Evolutionary conservation across 495 filamentous ascomycete genomes (phyloP), one percentile per base, ranked within the genome.

Genomic region (Podospora comata): DNA sequence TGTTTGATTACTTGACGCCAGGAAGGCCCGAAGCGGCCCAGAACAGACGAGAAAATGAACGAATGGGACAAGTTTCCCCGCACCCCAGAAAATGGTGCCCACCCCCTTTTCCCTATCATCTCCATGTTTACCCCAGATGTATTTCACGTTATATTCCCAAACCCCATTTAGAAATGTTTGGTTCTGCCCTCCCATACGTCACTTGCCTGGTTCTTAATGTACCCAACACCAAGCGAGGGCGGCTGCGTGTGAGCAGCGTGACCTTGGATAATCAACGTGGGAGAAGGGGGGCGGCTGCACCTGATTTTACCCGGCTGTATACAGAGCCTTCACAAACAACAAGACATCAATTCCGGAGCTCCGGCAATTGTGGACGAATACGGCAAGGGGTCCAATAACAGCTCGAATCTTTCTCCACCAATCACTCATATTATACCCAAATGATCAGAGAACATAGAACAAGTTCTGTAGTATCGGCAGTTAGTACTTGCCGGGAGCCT

Each of bases 381-480:
- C 72, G 75, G 78, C 74, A 80, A 75, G 73, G 68, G 69, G 67
- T 64, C 72, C 74, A 80, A 79, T 80, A 74, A 79, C 72, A 68
- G 39, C 60, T 61, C 55, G 65, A 68, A 69, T 67, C 64, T 53
- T 65, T 73, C 72, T 73, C 72, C 59, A 54, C 78, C 79, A 80
- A 80, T 81, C 72, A 72, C 67, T 72, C 64, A 73, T 65, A 74
- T 76, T 72, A 76, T 72, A 74, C 63, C 79, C 78, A 79, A 67
- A 78, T 79, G 73, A 69, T 18, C 71, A 71, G 74, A 78, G 69
- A 59, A 54, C 68, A 70, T 79, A 75, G 67, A 78, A 73, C 71
- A 63, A 72, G 73, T 70, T 81, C 77, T 65, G 76, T 76, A 73
- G 71, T 70, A 75, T 82, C 80, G 80, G 80, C 79, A 83, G 78